A percentile compares a stretch with the other conserved stretches of the same genome.
Evolutionary conservation across 331 rosid species (phyloP).

Genomic region (Pyracantha coccinea): DNA sequence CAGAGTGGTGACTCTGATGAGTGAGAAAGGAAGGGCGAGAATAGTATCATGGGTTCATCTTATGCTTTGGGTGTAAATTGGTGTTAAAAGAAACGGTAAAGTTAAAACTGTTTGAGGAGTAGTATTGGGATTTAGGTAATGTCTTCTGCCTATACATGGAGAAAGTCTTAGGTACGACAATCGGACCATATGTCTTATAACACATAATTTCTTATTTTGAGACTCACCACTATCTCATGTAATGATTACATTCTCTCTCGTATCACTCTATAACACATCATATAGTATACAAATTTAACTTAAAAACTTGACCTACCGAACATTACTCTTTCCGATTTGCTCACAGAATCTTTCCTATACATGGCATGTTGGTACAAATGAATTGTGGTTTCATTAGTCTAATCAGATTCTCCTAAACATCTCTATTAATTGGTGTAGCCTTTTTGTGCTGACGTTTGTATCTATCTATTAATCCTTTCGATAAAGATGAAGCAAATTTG

Average conservation of each 20-base stretch:
- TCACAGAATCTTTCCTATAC: not conserved
- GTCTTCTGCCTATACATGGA: too few species aligned
- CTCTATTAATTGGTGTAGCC: not conserved
- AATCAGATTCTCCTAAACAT: not conserved
- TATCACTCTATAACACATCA: too few species aligned
- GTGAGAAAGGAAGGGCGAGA: not conserved
- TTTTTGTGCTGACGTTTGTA: too few species aligned
- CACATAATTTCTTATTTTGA: too few species aligned
- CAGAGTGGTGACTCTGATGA: not conserved
- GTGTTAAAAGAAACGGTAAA: not conserved
- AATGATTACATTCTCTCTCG: accelerated
- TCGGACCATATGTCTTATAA: too few species aligned
- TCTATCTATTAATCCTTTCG: too few species aligned
- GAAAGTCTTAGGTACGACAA: too few species aligned
- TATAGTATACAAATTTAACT: too few species aligned
- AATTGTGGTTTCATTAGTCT: not conserved
- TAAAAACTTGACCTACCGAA: too few species aligned
- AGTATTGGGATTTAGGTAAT: not conserved
- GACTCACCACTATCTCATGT: too few species aligned
- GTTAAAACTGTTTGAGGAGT: not conserved
- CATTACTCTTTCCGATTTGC: too few species aligned
- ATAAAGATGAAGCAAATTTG: too few species aligned
- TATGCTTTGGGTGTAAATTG: not conserved
- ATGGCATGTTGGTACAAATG: not conserved
- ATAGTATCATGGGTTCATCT: not conserved